phyloP scores from a whole-genome alignment of 2,329 filamentous ascomycete species.

The Pestalotiopsis sp. region DNA sequence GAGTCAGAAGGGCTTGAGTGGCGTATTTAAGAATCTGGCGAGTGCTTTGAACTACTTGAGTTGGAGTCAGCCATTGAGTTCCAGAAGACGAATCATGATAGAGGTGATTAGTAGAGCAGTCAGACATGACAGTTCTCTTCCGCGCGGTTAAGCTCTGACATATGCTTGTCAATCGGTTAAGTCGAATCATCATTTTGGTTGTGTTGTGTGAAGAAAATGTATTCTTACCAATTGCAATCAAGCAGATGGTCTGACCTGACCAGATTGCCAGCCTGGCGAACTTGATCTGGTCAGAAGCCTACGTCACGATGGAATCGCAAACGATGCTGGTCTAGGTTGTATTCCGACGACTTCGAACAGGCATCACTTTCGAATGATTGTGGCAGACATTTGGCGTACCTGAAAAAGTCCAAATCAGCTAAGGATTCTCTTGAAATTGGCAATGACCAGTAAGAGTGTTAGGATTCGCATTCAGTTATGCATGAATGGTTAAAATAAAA shows the following conservation, averaged over 20 bases:
- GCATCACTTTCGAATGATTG: too few relatives aligned
- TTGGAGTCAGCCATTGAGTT: not conserved
- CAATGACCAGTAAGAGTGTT: not conserved
- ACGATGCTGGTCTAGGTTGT: not conserved
- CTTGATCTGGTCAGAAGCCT: not conserved
- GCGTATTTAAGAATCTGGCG: not conserved
- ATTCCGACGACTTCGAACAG: too few relatives aligned
- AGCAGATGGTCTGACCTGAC: not conserved
- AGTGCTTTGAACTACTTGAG: not conserved
- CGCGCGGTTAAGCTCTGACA: conserved; percentile 75
- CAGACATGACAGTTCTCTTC: conserved; percentile 52
- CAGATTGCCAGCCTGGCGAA: not conserved
- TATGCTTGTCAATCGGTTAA: conserved; percentile 89
- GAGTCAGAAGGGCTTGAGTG: not conserved
- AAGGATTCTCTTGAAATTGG: too few relatives aligned
- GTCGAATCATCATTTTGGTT: conserved; percentile 77
- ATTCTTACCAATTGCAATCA: not conserved
- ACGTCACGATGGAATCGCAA: not conserved
- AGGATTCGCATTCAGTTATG: conserved; percentile 44
- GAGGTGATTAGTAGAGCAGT: conserved; percentile 26
- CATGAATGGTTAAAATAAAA: conserved; percentile 63
- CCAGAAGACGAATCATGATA: not conserved
- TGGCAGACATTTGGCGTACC: not conserved
- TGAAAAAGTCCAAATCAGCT: conserved; percentile 6
- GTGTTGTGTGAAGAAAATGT: conserved; percentile 13